Base-by-base conservation (phyloP, 1,139 yeast genomes). In the Tardiomyces depauwii region DNA sequence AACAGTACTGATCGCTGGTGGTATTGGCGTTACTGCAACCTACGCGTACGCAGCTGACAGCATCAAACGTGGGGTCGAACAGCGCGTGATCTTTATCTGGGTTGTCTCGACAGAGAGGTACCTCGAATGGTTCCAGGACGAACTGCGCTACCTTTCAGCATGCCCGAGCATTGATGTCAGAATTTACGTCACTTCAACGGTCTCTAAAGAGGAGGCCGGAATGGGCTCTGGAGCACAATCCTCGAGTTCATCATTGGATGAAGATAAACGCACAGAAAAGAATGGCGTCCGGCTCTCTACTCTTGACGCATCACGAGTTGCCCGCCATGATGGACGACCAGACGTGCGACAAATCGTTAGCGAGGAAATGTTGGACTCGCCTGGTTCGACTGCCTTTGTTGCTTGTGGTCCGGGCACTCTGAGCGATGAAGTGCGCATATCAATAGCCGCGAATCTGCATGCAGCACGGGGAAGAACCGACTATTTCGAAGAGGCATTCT, bases 21-120 rank as follows among this genome's bases (percentile, higher is more conserved):
- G 87, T 47, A 80, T 78, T 51, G 91, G 89, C 55, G 67, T 82
- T 49, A 80, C 89, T 1, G 78, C 80, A 0, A 49, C 56, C 2
- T 55, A 61, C 56, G 47, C 60, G 4, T 56, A 60, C 46, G 36
- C 36, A 5, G 36, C 16, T 3, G 36, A 30, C 10, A 12, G n/a
- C 36, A 14, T 14, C 16, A 30, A 14, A 11, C n/a, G 36, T 5
- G 36, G 10, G 4, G 5, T 14, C 5, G 10, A 14, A 30, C 36
- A 30, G 16, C 36, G 36, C 36, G 16, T 30, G 10, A 30, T 30
- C 10, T 30, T 30, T 30, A 14, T 30, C 16, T 30, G 36, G 36
- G 36, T 30, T 5, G 36, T 30, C 3, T 30, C 36, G n/a, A 5
- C 36, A 14, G 36, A 30, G n/a, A 3, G 5, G 5, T 3, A 5